Evolutionary conservation across 805 yeast species (phyloP).

Genomic region (Starmerella scarabaei): DNA sequence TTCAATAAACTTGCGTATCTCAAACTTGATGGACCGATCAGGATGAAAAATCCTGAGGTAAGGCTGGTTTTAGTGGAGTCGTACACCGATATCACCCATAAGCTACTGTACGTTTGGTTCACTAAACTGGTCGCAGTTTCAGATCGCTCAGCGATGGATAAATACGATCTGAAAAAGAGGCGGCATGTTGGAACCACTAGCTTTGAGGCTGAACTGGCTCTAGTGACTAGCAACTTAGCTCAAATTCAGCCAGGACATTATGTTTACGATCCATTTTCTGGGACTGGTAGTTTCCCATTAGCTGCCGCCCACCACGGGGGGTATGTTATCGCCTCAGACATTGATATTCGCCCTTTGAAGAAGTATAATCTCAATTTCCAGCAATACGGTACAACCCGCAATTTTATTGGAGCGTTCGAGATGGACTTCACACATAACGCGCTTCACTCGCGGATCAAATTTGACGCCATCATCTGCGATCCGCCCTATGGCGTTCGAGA

Average conservation of each 20-base stretch:
- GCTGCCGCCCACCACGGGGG: constrained; percentile 83
- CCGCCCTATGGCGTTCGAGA: constrained; percentile 98
- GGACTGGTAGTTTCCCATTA: constrained; percentile 87
- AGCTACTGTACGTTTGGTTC: constrained; percentile 52
- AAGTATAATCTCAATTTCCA: constrained; percentile 65
- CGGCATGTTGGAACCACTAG: constrained; percentile 92
- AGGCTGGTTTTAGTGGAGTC: constrained; percentile 63
- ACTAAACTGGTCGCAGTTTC: constrained; percentile 67
- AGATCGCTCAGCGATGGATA: constrained; percentile 51
- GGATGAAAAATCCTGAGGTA: constrained; percentile 63
- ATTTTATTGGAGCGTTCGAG: constrained; percentile 62
- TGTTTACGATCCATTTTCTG: constrained; percentile 89
- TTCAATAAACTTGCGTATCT: constrained; percentile 64
- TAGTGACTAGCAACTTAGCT: constrained; percentile 78
- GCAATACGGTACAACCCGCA: constrained; percentile 48
- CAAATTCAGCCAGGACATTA: constrained; percentile 53
- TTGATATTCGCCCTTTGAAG: constrained; percentile 64
- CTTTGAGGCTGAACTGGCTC: constrained; percentile 83
- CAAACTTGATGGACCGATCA: constrained; percentile 57
- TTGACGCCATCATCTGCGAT: constrained; percentile 83
- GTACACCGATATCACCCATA: constrained; percentile 38
- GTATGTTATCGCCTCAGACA: constrained; percentile 72
- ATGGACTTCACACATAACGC: constrained; percentile 95
- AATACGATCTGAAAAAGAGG: constrained; percentile 67
- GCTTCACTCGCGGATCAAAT: constrained; percentile 43